Evolutionary conservation across 108 stramenopile genomes (phyloP).

Genomic region (Cyclostephanos invisitatus): DNA sequence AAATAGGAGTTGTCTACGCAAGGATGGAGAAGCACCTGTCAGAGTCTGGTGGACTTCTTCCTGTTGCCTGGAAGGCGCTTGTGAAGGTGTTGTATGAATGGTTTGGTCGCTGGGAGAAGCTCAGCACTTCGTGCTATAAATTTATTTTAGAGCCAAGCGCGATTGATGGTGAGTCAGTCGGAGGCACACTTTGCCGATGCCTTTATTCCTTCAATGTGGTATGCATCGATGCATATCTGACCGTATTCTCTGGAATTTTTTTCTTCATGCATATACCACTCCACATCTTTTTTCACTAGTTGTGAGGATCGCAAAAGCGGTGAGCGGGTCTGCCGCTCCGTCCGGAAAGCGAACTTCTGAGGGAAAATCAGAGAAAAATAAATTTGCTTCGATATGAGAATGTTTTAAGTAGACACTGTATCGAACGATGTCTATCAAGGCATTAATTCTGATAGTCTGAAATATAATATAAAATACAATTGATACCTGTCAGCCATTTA

Average conservation of each 20-base stretch:
- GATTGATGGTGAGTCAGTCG: conserved; percentile 41
- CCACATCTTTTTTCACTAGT: conserved; percentile 16
- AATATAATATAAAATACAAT: too few relatives aligned
- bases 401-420: too few relatives aligned
- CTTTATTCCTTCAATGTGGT: too few relatives aligned
- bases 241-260: too few relatives aligned
- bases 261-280: too few relatives aligned
- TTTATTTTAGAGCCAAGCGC: conserved; percentile 84
- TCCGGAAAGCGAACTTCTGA: conserved; percentile 18
- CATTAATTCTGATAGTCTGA: too few relatives aligned
- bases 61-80: conserved; percentile 89
- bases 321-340: conserved; percentile 49
- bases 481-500: too few relatives aligned
- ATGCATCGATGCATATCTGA: too few relatives aligned
- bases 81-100: conserved; percentile 90
- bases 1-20: conserved; percentile 78
- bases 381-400: conserved; percentile 17
- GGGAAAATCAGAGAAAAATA: conserved; percentile 26
- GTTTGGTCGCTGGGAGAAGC: conserved; percentile 91
- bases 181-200: too few relatives aligned
- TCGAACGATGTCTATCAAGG: too few relatives aligned
- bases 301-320: conserved; percentile 86
- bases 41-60: conserved; percentile 80
- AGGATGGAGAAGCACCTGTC: conserved; percentile 91
- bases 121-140: conserved; percentile 81